Conservation (phyloP, 1,284 basidiomycete genomes). For the Exobasidium cylindrosporum region DNA sequence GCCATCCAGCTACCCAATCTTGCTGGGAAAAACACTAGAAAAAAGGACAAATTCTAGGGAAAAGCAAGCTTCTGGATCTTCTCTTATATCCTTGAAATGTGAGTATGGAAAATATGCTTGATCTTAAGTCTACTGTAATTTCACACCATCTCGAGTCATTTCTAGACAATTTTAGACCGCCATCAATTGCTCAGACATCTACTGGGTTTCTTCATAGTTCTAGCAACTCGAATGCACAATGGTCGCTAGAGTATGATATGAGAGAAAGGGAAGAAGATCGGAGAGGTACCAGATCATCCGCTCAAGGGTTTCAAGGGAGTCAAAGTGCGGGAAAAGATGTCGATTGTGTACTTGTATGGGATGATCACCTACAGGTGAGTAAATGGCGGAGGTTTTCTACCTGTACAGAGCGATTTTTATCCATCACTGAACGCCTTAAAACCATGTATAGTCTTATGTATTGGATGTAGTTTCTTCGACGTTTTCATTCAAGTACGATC, state of each 20-base stretch:
- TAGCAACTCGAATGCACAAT: background rate
- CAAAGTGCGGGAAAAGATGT: conserved; percentile 4
- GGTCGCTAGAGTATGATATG: conserved; percentile 3
- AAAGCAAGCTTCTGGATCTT: background rate
- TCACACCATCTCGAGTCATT: background rate
- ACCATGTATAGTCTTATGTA: background rate
- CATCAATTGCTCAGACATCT: conserved; percentile 3
- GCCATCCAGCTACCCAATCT: background rate
- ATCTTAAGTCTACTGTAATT: background rate
- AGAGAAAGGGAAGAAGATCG: background rate
- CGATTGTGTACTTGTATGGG: conserved; percentile 11
- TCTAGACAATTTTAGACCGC: conserved; percentile 10
- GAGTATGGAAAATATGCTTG: background rate
- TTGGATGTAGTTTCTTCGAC: conserved; percentile 4
- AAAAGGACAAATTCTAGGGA: background rate
- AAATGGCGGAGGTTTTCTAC: too few relatives aligned
- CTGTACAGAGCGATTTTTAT: too few relatives aligned
- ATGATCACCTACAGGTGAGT: conserved; percentile 4
- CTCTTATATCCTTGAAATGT: conserved; percentile 9
- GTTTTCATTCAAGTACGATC: conserved; percentile 8
- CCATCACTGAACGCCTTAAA: too few relatives aligned
- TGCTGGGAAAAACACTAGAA: background rate
- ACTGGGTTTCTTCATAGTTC: background rate
- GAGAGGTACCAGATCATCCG: background rate
- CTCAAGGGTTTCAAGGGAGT: conserved; percentile 1